Percentiles rank a stretch among this genome's conserved stretches.
Evolutionary conservation across 768 basidiomycete genomes (phyloP).

Genomic region (Lactarius quietus): DNA sequence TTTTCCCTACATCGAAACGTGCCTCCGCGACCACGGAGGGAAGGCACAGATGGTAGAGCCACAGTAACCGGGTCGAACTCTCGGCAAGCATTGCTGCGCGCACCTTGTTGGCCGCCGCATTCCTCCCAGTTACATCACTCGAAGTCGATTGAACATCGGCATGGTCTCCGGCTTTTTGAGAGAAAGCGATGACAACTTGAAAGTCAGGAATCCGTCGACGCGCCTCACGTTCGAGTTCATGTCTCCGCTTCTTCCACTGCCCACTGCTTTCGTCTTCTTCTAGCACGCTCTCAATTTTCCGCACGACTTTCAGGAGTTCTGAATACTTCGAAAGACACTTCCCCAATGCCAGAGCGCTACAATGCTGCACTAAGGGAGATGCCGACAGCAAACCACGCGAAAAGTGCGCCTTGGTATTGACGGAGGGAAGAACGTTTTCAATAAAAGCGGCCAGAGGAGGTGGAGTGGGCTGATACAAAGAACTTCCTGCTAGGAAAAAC

Average conservation of each 20-base stretch:
- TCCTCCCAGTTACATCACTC: neutral
- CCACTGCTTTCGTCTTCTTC: constrained; percentile 62
- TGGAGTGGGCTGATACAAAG: constrained; percentile 63
- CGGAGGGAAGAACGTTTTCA: constrained; percentile 75
- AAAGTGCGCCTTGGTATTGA: constrained; percentile 65
- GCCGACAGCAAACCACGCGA: constrained; percentile 77
- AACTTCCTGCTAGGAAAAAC: constrained; percentile 50
- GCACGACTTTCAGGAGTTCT: constrained; percentile 47
- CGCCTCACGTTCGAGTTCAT: constrained; percentile 73
- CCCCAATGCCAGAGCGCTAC: constrained; percentile 71
- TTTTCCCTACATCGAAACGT: constrained; percentile 82
- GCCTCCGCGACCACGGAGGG: constrained; percentile 73
- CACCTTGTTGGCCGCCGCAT: constrained; percentile 32
- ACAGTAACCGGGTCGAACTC: constrained; percentile 73
- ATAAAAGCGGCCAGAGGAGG: constrained; percentile 69
- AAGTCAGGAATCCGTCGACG: constrained; percentile 81
- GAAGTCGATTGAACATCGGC: neutral
- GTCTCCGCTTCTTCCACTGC: constrained; percentile 63
- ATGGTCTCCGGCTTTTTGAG: constrained; percentile 40
- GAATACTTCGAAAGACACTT: constrained; percentile 74
- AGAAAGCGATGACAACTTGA: constrained; percentile 79
- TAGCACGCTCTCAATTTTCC: constrained; percentile 47
- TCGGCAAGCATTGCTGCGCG: constrained; percentile 69
- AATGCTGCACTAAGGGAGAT: constrained; percentile 79
- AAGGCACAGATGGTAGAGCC: constrained; percentile 79